phyloP scores from a whole-genome alignment of 1,284 basidiomycete species.

The Bjerkandera adusta region DNA sequence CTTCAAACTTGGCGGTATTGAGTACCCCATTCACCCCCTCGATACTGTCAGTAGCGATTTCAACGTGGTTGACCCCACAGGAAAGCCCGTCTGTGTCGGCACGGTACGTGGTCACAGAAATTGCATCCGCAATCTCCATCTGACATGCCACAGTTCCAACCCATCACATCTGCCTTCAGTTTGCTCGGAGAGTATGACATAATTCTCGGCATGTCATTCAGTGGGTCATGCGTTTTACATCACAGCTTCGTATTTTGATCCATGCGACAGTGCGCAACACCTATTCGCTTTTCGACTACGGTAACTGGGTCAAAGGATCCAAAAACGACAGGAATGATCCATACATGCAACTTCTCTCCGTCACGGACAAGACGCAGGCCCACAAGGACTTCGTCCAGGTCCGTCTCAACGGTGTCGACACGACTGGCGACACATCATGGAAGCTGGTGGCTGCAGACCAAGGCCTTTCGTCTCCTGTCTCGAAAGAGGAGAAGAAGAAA shows the following conservation, averaged over 20 bases:
- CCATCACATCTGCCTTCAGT: slow-evolving; percentile 77
- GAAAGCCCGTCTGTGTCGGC: slow-evolving; percentile 63
- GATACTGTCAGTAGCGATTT: slow-evolving; percentile 72
- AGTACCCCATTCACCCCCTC: slow-evolving; percentile 72
- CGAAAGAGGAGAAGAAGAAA: slow-evolving; percentile 66
- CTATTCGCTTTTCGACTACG: slow-evolving; percentile 60
- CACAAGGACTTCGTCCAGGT: slow-evolving; percentile 50
- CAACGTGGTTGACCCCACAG: slow-evolving; percentile 47
- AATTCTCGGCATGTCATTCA: slow-evolving; percentile 78
- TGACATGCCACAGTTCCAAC: slow-evolving; percentile 68
- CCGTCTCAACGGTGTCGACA: slow-evolving; percentile 50
- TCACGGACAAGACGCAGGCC: slow-evolving; percentile 37
- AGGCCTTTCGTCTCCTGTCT: slow-evolving; percentile 62
- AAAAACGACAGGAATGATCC: slow-evolving; percentile 38
- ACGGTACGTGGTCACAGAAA: slow-evolving; percentile 56
- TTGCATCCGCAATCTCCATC: background rate
- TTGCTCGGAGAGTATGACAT: slow-evolving; percentile 75
- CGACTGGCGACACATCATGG: slow-evolving; percentile 35
- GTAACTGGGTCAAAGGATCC: slow-evolving; percentile 47
- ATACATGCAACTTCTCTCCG: slow-evolving; percentile 59
- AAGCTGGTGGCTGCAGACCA: slow-evolving; percentile 59
- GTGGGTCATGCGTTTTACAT: slow-evolving; percentile 39
- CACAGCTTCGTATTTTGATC: background rate
- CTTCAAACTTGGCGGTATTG: slow-evolving; percentile 64
- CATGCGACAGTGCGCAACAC: slow-evolving; percentile 61